Conservation (phyloP, 2,329 filamentous ascomycete genomes). For the Dothistroma pini region DNA sequence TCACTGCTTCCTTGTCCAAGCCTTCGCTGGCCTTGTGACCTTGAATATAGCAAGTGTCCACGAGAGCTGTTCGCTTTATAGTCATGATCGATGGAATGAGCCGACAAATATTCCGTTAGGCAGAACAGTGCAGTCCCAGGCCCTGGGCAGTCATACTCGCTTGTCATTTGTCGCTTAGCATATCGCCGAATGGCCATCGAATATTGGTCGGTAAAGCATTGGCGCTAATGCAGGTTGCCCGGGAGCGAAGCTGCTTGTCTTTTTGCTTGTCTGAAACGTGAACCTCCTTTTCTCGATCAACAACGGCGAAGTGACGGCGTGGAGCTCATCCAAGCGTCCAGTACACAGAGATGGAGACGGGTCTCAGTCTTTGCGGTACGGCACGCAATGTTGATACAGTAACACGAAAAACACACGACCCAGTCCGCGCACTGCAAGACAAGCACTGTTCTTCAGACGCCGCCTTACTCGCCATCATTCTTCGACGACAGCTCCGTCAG, state of each 20-base stretch:
- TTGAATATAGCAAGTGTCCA: not conserved
- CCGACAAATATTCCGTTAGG: too few species aligned
- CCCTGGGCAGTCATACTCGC: not conserved
- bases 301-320: not conserved
- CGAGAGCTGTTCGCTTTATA: too few species aligned
- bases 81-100: too few species aligned
- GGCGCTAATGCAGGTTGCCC: not conserved
- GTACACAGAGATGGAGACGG: not conserved
- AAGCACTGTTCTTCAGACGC: too few species aligned
- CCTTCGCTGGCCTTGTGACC: not conserved
- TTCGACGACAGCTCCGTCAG: not conserved
- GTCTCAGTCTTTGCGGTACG: too few species aligned
- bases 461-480: not conserved
- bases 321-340: too few species aligned
- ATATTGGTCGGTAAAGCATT: not conserved
- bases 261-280: constrained; percentile 1
- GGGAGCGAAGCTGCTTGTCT: constrained; percentile 1
- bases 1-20: not conserved
- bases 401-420: too few species aligned
- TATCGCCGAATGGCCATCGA: not conserved
- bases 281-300: not conserved
- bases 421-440: too few species aligned
- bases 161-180: not conserved
- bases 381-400: too few species aligned
- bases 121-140: not conserved